Percentiles rank a stretch among this genome's conserved stretches.
Conservation (phyloP, 805 yeast species). For the Wickerhamiella parazyma region DNA sequence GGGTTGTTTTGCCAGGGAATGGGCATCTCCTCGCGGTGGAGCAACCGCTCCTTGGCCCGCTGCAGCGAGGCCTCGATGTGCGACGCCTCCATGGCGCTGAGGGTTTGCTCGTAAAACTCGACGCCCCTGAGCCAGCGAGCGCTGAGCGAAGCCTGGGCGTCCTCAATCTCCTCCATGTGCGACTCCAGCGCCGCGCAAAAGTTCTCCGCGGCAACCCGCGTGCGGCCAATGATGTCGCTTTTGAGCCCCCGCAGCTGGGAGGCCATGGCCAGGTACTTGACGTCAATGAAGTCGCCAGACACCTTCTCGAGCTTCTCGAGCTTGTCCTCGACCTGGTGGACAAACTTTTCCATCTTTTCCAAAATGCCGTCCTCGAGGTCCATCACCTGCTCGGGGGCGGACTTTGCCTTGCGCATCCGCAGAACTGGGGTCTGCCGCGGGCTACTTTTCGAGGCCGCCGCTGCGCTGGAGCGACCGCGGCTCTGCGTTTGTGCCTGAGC, state of each 20-base stretch:
- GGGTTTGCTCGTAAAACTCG: constrained; percentile 24
- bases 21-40: constrained; percentile 81
- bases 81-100: constrained; percentile 24
- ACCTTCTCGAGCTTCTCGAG: constrained; percentile 7
- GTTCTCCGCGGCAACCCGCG: constrained; percentile 1
- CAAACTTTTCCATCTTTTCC: constrained; percentile 9
- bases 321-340: constrained; percentile 4
- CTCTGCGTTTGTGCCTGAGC: background rate
- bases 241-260: constrained; percentile 1
- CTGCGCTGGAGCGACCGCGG: too few species aligned
- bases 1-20: constrained; percentile 89
- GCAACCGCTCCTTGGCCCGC: constrained; percentile 29
- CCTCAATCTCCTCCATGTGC: constrained; percentile 6
- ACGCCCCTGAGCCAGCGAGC: constrained; percentile 16
- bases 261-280: constrained; percentile 5
- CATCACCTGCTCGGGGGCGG: background rate
- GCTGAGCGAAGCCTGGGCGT: background rate
- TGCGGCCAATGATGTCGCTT: constrained; percentile 1
- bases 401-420: background rate
- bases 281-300: constrained; percentile 6
- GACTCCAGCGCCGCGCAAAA: constrained; percentile 3
- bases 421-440: background rate
- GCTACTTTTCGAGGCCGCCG: too few species aligned
- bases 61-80: constrained; percentile 20
- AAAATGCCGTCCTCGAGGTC: constrained; percentile 9